phyloP scores from a whole-genome alignment of 805 yeast species.

The Ogataea corticis region DNA sequence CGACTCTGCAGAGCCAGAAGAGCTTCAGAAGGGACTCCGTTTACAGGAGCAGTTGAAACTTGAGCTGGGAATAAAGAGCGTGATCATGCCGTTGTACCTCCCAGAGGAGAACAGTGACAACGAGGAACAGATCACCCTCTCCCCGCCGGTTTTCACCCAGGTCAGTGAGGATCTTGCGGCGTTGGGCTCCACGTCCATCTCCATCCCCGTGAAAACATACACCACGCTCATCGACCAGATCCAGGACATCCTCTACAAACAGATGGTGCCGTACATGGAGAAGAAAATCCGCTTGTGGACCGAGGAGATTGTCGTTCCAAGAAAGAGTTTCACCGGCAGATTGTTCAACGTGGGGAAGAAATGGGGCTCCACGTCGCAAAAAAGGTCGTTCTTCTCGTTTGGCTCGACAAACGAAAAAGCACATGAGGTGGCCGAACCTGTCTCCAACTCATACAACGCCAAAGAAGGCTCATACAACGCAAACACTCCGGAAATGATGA shows the following conservation, averaged over 20 bases:
- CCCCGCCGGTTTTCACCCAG: slow-evolving; percentile 36
- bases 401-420: slow-evolving; percentile 19
- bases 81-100: slow-evolving; percentile 19
- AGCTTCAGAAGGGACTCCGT: slow-evolving; percentile 39
- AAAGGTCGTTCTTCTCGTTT: slow-evolving; percentile 35
- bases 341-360: slow-evolving; percentile 63
- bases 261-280: slow-evolving; percentile 82
- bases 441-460: slow-evolving; percentile 40
- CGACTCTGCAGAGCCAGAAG: slow-evolving; percentile 45
- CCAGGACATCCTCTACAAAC: slow-evolving; percentile 48
- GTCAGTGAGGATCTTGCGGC: slow-evolving; percentile 48
- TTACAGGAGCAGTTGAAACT: slow-evolving; percentile 34
- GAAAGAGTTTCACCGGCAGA: slow-evolving; percentile 73
- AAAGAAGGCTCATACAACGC: slow-evolving; percentile 60
- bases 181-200: neutral
- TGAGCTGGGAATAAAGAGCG: slow-evolving; percentile 21
- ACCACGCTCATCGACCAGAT: slow-evolving; percentile 39
- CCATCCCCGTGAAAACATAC: slow-evolving; percentile 19
- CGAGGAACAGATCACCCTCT: slow-evolving; percentile 14
- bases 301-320: slow-evolving; percentile 74
- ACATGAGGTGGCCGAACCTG: slow-evolving; percentile 5
- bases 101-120: slow-evolving; percentile 7
- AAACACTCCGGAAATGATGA: slow-evolving; percentile 65
- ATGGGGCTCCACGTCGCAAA: slow-evolving; percentile 42
- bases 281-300: slow-evolving; percentile 80